Evolutionary conservation across 2,329 filamentous ascomycete species (phyloP).

Genomic region (Colletotrichum orbiculare): DNA sequence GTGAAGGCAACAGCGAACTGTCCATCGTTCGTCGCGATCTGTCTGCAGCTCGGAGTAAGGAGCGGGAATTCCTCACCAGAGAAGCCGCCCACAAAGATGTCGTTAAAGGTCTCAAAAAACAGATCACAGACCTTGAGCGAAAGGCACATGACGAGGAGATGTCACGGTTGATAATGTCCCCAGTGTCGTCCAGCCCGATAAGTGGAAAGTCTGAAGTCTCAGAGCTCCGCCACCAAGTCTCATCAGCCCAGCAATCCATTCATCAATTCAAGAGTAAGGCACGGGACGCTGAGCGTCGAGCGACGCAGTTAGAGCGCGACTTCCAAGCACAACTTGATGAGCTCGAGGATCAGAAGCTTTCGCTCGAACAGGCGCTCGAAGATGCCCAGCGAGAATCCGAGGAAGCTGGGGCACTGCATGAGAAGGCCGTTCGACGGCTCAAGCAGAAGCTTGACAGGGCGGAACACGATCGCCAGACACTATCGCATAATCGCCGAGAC

Average conservation of each 20-base stretch:
- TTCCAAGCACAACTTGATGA: slow-evolving; percentile 67
- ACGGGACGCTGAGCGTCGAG: slow-evolving; percentile 62
- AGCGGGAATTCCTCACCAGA: slow-evolving; percentile 72
- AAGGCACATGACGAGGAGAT: slow-evolving; percentile 74
- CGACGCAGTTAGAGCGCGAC: slow-evolving; percentile 54
- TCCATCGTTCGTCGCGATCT: slow-evolving; percentile 72
- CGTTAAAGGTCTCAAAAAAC: slow-evolving; percentile 71
- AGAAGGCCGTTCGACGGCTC: slow-evolving; percentile 55
- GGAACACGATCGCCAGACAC: slow-evolving; percentile 56
- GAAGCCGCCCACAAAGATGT: slow-evolving; percentile 72
- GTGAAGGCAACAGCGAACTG: slow-evolving; percentile 63
- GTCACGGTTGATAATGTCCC: slow-evolving; percentile 57
- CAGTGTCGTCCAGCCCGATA: slow-evolving; percentile 62
- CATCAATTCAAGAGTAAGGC: slow-evolving; percentile 63
- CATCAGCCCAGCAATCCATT: slow-evolving; percentile 68
- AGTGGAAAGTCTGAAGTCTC: slow-evolving; percentile 67
- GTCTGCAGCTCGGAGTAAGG: slow-evolving; percentile 72
- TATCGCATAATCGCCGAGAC: slow-evolving; percentile 39
- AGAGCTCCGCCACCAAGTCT: slow-evolving; percentile 70
- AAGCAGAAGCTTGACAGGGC: slow-evolving; percentile 63
- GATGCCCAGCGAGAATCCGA: slow-evolving; percentile 63
- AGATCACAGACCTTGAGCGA: slow-evolving; percentile 74
- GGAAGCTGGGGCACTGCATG: slow-evolving; percentile 57
- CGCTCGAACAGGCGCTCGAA: slow-evolving; percentile 68
- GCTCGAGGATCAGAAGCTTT: slow-evolving; percentile 68